Evolutionary conservation across 805 yeast species (phyloP).

Genomic region (Cyberlindnera samutprakarnensis): DNA sequence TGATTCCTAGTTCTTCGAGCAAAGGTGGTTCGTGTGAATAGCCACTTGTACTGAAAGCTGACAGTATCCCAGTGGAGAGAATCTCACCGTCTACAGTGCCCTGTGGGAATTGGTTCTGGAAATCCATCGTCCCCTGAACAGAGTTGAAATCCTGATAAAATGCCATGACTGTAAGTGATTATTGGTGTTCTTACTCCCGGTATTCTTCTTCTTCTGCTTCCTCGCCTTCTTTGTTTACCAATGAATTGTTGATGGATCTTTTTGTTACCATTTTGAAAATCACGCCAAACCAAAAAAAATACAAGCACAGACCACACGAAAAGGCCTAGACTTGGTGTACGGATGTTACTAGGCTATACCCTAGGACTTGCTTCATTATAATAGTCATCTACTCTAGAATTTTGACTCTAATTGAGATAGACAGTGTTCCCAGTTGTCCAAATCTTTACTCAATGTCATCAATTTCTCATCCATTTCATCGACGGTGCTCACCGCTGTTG

Average conservation of each 20-base stretch:
- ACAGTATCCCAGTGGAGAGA: conserved; percentile 69
- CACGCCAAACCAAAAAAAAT: no score
- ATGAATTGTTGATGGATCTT: no score
- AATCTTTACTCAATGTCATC: conserved; percentile 16
- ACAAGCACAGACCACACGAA: no score
- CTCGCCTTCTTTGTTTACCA: no score
- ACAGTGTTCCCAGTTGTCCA: conserved; percentile 22
- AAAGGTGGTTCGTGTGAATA: conserved; percentile 94
- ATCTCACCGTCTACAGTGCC: conserved; percentile 26
- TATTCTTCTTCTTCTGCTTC: no score
- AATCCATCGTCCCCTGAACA: conserved; percentile 31
- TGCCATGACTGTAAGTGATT: no score
- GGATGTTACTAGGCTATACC: no score
- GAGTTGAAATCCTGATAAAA: conserved; percentile 1
- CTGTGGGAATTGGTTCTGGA: conserved; percentile 10
- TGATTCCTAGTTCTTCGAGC: conserved; percentile 88
- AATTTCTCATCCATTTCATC: conserved; percentile 17
- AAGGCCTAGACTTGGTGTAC: no score
- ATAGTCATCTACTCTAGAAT: no score
- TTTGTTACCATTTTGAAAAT: no score
- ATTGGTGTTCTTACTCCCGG: no score
- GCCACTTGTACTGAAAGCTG: conserved; percentile 90
- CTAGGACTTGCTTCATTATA: no score
- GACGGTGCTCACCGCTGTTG: conserved; percentile 12
- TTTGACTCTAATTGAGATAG: conserved; percentile 18